Conservation (phyloP, 169 alveolate genomes). For the Eimeria zaria region DNA sequence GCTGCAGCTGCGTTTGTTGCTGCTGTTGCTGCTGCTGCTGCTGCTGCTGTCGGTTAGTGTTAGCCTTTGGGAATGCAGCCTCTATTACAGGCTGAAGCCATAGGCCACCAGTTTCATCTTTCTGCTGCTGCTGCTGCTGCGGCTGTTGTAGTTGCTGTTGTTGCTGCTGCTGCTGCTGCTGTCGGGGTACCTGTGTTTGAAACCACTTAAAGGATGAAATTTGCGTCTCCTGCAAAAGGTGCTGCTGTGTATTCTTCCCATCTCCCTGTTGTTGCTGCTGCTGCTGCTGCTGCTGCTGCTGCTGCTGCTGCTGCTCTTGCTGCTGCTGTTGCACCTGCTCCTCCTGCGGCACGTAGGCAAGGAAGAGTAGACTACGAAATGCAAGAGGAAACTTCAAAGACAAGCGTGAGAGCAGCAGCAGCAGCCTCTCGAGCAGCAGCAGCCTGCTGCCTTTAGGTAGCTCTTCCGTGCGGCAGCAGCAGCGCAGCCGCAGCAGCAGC, state of each 20-base stretch:
- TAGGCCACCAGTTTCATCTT: conserved; percentile 3
- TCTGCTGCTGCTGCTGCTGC: conserved; percentile 37
- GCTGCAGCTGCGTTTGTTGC: conserved; percentile 5
- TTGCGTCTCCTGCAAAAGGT: conserved; percentile 8
- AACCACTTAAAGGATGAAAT: not conserved
- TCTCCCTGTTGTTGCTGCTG: conserved; percentile 6
- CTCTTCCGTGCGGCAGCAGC: conserved; percentile 41
- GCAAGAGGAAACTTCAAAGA: conserved; percentile 17
- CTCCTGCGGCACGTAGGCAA: conserved; percentile 2
- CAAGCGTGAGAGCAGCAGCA: conserved; percentile 60
- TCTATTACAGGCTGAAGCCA: conserved; percentile 55
- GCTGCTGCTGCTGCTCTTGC: conserved; percentile 14
- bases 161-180: conserved; percentile 35
- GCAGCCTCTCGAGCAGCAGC: conserved; percentile 24
- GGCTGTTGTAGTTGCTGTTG: conserved; percentile 49
- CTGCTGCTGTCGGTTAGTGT: not conserved
- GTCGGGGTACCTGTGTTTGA: conserved; percentile 11
- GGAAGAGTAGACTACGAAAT: conserved; percentile 26
- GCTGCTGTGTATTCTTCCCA: not conserved
- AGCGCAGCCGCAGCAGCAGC: conserved; percentile 57
- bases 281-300: not conserved
- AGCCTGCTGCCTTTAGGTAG: conserved; percentile 10
- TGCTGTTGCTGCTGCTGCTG: conserved; percentile 17
- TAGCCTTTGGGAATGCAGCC: not conserved
- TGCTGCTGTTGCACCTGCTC: too few species aligned